These are phyloP conservation scores for Mimosa pudica DNA, from an alignment of 306 rosid genomes.

Conservation along the genomic window DNA sequence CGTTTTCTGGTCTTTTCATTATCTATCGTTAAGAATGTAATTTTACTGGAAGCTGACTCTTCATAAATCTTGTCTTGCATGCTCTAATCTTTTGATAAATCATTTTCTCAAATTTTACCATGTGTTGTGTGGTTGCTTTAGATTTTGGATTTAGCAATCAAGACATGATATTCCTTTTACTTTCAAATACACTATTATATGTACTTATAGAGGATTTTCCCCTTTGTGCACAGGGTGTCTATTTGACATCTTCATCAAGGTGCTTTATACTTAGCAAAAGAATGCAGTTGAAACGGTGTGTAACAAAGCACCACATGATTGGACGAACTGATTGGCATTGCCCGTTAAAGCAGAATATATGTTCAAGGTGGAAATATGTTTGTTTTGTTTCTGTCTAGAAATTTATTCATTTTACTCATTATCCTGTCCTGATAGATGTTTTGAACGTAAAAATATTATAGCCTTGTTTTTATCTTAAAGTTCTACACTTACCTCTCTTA, in stretches of 20 bases:
- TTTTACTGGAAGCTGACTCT: slow-evolving; percentile 16
- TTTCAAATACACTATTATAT: slow-evolving; percentile 21
- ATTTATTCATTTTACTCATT: neutral
- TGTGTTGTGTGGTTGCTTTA: slow-evolving; percentile 3
- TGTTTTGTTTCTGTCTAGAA: slow-evolving; percentile 5
- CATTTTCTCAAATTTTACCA: neutral
- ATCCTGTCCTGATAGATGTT: neutral
- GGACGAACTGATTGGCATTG: slow-evolving; percentile 56
- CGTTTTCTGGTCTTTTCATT: slow-evolving; percentile 10
- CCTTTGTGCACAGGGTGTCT: slow-evolving; percentile 56
- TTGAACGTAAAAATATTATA: neutral
- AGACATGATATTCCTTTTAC: neutral
- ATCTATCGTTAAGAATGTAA: neutral
- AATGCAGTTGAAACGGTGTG: slow-evolving; percentile 57
- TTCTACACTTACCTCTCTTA: neutral
- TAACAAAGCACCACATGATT: slow-evolving; percentile 48
- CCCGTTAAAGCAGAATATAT: slow-evolving; percentile 43
- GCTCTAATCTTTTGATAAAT: slow-evolving; percentile 15
- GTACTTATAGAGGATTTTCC: slow-evolving; percentile 17
- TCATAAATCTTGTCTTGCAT: neutral
- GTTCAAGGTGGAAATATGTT: slow-evolving; percentile 56
- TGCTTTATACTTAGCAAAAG: slow-evolving; percentile 55
- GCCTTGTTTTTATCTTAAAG: neutral
- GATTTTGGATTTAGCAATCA: neutral
- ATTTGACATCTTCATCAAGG: slow-evolving; percentile 50